Percentiles rank a stretch among this genome's conserved stretches.
Conservation (phyloP, 1,139 yeast genomes). For the Taphrina populina region DNA sequence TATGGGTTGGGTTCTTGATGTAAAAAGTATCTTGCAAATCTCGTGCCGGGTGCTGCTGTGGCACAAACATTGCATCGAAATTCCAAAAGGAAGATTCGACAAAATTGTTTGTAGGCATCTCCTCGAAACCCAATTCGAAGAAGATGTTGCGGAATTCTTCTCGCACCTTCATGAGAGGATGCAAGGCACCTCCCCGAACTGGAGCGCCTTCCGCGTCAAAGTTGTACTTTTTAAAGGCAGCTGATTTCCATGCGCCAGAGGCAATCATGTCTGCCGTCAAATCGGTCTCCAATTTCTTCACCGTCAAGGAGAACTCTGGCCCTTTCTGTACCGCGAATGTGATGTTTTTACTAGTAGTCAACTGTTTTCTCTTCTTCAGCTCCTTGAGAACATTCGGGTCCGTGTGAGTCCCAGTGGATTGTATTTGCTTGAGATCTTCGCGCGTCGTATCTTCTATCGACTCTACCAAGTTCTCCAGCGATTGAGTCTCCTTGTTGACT, state of each 20-base stretch:
- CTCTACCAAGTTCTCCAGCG: conserved; percentile 56
- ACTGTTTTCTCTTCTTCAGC: conserved; percentile 88
- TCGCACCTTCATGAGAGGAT: conserved; percentile 92
- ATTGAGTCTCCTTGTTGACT: conserved; percentile 79
- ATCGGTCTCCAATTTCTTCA: conserved; percentile 84
- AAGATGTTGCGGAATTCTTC: conserved; percentile 97
- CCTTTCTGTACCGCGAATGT: conserved; percentile 80
- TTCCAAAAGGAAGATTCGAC: conserved; percentile 99
- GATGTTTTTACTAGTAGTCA: conserved; percentile 58
- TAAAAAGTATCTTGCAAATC: conserved; percentile 98
- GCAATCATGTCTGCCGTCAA: conserved; percentile 86
- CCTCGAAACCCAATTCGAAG: conserved; percentile 96
- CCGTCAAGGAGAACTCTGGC: conserved; percentile 74
- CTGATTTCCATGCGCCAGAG: conserved; percentile 73
- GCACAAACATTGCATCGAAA: conserved; percentile 91
- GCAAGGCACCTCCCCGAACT: conserved; percentile 88
- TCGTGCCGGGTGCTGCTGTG: conserved; percentile 99
- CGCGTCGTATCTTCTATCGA: conserved; percentile 65
- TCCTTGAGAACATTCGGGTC: conserved; percentile 68
- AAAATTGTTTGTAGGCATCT: conserved; percentile 97
- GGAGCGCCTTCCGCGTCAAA: conserved; percentile 90
- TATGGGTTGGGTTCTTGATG: conserved; percentile 82
- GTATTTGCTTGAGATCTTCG: conserved; percentile 60
- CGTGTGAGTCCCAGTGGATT: conserved; percentile 56
- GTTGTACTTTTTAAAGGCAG: conserved; percentile 90